Base-by-base conservation (phyloP, 306 rosid species). In the Urtica urens region DNA sequence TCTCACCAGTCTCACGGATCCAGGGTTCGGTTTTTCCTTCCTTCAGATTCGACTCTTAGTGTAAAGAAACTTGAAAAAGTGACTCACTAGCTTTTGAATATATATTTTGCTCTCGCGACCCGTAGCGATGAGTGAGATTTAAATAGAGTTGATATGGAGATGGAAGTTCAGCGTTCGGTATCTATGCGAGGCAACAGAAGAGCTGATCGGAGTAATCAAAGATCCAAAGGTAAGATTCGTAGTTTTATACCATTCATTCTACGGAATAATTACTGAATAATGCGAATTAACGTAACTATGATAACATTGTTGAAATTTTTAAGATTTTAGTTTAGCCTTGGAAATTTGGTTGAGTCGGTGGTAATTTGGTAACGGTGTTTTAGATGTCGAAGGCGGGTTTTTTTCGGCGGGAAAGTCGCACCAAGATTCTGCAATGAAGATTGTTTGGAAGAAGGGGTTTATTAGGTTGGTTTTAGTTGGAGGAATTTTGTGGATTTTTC, bases 401-500 rank as follows among this genome's bases (percentile, higher is more conserved):
- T 46, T 67, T 65, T 62, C 69, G 37, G 53, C 71, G 2, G 92
- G 68, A 73, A 81, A 69, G 74, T 47, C 65, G 31, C 57, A 76
- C 41, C 78, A 75, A 23, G 95, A 85, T 72, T 69, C 74, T 65
- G 73, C 87, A 14, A 55, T 85, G 66, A 85, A 73, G 84, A 71
- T 79, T 65, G 73, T 77, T 69, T 85, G 99, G 92, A 85, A 79
- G 83, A 90, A 67, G 63, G 99, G 99, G 20, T 76, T 85, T 50
- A 67, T 90, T 75, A 76, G 94, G 48, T 71, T 85, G 77, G 69
- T 85, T 74, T 80, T 90, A 39, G 87, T 90, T 11, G 71, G 67
- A 38, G 96, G 95, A 50, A 85, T 90, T 68, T 73, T 85, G 76
- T 90, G 95, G 99, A 76, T 85, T 87, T 49, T 90, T 20, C 67